Evolutionary conservation across 139 green algal genomes (phyloP), one percentile per base, ranked within the genome.

Genomic region (Monoraphidium neglectum): DNA sequence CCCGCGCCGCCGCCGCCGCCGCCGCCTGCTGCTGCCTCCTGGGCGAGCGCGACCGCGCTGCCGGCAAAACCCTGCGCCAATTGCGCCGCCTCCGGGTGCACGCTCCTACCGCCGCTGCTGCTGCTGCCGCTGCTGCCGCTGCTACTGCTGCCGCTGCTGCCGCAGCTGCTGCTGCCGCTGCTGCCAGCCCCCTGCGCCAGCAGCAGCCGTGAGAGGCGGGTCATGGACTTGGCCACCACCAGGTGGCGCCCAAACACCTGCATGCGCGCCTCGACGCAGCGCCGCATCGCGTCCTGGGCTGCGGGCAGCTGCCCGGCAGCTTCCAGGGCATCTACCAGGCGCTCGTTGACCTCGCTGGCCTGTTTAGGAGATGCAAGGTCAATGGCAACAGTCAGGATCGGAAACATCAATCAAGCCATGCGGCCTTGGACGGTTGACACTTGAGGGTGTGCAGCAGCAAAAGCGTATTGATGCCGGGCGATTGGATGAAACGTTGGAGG

Each of bases 221-320:
- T 79, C 73, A 79, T 73, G 1, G 49, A 61, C 73, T 79, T 79
- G 73, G 73, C 73, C 59, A 79, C 73, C 26, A 73, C 63, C 16
- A 79, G 49, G 63, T 79, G 73, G 46, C 75, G 64, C 23, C 75
- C 75, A 23, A 70, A 70, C 66, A 80, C 37, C 1, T 30, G 37
- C 40, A 68, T 67, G 21, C 75, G 57, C 33, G 75, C 65, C 4
- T 80, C 75, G 26, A 75, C 53, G 32, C 49, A 59, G n/a, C 35
- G 47, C 51, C 33, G 38, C 59, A 81, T 73, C 32, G 64, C 60
- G n/a, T n/a, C 56, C 8, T 15, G 24, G 23, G 68, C 73, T 6
- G n/a, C 70, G 15, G 46, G 21, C 57, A 67, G 40, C 24, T 66
- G 77, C 30, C 61, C 82, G 4, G 57, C 66, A n/a, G 76, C 57